phyloP scores from a whole-genome alignment of 805 yeast species.

The Saturnispora dispora region DNA sequence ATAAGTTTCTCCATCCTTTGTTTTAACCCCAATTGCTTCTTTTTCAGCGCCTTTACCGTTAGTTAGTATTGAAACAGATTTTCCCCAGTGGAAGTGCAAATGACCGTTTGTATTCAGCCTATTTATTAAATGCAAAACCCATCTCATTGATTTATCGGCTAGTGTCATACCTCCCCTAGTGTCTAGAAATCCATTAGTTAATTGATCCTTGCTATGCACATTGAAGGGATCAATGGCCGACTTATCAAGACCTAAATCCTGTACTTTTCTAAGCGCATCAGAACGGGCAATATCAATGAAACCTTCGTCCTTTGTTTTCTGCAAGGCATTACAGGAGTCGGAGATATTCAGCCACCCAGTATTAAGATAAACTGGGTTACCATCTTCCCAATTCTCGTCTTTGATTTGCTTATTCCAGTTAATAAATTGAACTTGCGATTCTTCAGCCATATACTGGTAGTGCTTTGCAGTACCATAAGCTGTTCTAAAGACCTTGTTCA shows the following conservation, averaged over 20 bases:
- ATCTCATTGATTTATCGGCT: constrained; percentile 27
- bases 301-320: constrained; percentile 8
- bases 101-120: constrained; percentile 15
- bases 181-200: constrained; percentile 18
- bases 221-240: constrained; percentile 15
- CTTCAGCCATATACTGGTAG: constrained; percentile 16
- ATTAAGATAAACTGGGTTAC: constrained; percentile 14
- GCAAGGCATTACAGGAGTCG: constrained; percentile 11
- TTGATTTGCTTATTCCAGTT: constrained; percentile 16
- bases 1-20: constrained; percentile 19
- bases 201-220: constrained; percentile 9
- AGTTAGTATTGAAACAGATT: constrained; percentile 9
- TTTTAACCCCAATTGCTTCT: constrained; percentile 20
- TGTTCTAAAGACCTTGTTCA: constrained; percentile 17
- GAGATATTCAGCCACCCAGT: constrained; percentile 14
- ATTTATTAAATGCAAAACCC: constrained; percentile 19
- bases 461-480: constrained; percentile 15
- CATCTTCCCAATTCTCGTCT: constrained; percentile 12
- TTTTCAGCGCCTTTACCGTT: constrained; percentile 10
- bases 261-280: neutral
- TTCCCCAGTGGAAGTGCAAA: constrained; percentile 20
- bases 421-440: constrained; percentile 13
- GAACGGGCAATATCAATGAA: constrained; percentile 11
- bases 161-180: constrained; percentile 25
- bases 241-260: constrained; percentile 9